Evolutionary conservation across 176 grass and related monocot species (phyloP).

Genomic region (Oryza rufipogon): DNA sequence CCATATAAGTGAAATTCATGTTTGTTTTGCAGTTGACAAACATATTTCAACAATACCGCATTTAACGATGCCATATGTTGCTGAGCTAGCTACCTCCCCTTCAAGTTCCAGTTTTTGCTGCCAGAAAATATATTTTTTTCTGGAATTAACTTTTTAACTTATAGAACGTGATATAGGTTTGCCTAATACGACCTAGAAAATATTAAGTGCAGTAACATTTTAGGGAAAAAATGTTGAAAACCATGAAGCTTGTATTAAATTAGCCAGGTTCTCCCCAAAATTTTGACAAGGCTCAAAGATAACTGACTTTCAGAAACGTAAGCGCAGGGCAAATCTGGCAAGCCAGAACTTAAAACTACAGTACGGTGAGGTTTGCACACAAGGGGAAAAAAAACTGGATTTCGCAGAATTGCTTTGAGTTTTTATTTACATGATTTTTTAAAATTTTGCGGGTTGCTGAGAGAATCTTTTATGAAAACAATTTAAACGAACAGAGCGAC

Average conservation of each 20-base stretch:
- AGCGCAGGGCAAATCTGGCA: neutral
- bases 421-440: no score
- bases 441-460: no score
- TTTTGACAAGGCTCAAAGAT: neutral
- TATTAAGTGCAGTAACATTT: no score
- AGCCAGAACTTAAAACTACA: neutral
- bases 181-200: neutral
- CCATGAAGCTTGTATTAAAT: no score
- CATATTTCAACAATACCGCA: no score
- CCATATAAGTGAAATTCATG: neutral
- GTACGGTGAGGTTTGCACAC: neutral
- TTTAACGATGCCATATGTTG: neutral
- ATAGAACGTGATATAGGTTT: no score
- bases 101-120: neutral
- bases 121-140: neutral
- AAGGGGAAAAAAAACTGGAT: neutral
- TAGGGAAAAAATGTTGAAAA: no score
- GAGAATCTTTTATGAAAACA: neutral
- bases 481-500: neutral
- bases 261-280: neutral
- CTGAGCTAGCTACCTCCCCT: neutral
- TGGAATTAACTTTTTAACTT: no score
- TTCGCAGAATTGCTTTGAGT: neutral
- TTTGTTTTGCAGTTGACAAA: neutral
- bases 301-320: neutral